Base-by-base conservation (phyloP, 1,284 basidiomycete species). In the Moniliella sp. region DNA sequence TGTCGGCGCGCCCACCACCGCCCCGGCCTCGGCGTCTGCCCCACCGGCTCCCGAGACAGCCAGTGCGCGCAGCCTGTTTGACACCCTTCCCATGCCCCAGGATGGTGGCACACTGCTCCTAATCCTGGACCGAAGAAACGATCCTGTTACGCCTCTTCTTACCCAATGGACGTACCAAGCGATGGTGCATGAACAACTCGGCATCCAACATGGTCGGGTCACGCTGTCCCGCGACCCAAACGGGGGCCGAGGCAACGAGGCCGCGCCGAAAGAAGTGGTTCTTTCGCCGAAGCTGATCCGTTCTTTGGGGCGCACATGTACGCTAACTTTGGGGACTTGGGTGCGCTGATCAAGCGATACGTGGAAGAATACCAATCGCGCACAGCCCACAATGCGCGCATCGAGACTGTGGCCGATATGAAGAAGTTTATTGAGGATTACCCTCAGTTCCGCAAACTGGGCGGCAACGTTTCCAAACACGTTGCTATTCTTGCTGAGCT, bases 131-230 rank as follows among this genome's bases (percentile, higher is more conserved):
- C 71, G 91, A 35, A 68, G 88, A 41, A 93, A 93, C 62, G 91
- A 99, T 57, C 91, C 91, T 2, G 83, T 97, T 10, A 97, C 91
- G 0, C 91, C 91, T 3, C 64, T 99, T n/a, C 68, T 99, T 16
- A 80, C 81, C 1, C 91, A 93, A 61, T 97, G 91, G 91, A 97
- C 91, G 9, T 97, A 97, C 63, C 88, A 97, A 61, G 91, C 91
- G 1, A 94, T 97, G 88, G 88, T 94, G 0, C 91, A 99, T 53
- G 91, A 97, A 60, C 66, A 93, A 8, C 65, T 97, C 7, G 80
- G 81, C 0, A 91, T 97, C 37, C 75, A 78, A 45, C 94, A 94
- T 57, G 88, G 86, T 11, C 71, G 91, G 29, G 84, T 97, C 4
- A 75, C 79, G 53, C 65, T 88, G 25, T n/a, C n/a, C n/a, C n/a